phyloP scores from a whole-genome alignment of 1,139 yeast species.

The Lipomyces yarrowii region DNA sequence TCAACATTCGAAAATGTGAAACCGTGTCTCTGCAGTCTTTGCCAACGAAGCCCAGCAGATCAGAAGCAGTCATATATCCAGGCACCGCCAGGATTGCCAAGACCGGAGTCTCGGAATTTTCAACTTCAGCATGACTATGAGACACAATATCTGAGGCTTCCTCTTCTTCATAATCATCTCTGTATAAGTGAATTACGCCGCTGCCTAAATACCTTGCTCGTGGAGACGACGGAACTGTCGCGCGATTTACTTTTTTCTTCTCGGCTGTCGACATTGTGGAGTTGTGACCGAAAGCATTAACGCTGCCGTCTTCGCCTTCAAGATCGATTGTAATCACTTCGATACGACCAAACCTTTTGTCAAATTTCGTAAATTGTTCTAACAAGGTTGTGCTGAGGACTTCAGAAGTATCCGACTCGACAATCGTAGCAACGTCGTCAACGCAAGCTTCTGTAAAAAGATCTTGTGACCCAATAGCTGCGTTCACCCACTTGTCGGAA shows the following conservation, averaged over 20 bases:
- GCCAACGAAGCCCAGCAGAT: constrained; percentile 78
- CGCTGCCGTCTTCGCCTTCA: constrained; percentile 36
- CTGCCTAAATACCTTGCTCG: constrained; percentile 65
- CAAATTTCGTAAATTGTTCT: background rate
- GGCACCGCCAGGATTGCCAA: constrained; percentile 85
- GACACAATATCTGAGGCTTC: constrained; percentile 21
- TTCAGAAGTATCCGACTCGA: background rate
- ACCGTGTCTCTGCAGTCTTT: constrained; percentile 57
- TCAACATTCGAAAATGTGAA: constrained; percentile 72
- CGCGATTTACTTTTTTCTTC: constrained; percentile 31
- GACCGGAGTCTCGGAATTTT: constrained; percentile 50
- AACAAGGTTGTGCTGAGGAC: background rate
- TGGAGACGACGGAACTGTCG: constrained; percentile 36
- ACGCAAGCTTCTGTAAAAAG: background rate
- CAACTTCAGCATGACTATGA: constrained; percentile 10
- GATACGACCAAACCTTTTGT: constrained; percentile 12
- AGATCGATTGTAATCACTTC: constrained; percentile 4
- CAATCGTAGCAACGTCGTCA: background rate
- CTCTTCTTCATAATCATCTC: constrained; percentile 51
- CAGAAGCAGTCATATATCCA: constrained; percentile 83
- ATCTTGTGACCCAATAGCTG: background rate
- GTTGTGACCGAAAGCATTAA: constrained; percentile 14
- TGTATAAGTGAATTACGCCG: constrained; percentile 71
- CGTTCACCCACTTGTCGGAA: background rate
- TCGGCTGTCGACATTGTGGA: constrained; percentile 37